Evolutionary conservation across 305 asterid genomes (phyloP).

Genomic region (Fraxinus baroniana): DNA sequence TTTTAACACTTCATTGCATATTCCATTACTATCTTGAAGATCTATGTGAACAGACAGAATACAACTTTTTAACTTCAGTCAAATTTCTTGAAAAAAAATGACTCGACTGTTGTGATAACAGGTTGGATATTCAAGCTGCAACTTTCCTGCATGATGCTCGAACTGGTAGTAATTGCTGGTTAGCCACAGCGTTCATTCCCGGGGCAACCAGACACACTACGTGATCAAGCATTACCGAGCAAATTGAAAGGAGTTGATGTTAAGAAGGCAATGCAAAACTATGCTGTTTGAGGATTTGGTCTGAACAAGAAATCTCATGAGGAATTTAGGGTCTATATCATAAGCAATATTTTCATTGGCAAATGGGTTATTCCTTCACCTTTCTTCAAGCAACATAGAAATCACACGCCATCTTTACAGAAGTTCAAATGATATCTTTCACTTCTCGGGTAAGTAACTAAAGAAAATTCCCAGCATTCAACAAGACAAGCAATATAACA

Average conservation of each 20-base stretch:
- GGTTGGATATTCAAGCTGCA: neutral
- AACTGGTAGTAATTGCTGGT: neutral
- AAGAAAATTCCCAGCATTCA: neutral
- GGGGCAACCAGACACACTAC: neutral
- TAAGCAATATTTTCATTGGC: neutral
- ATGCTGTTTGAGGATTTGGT: neutral
- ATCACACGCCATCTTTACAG: conserved; percentile 10
- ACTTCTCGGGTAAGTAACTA: neutral
- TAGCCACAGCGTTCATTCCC: neutral
- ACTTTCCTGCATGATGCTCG: neutral
- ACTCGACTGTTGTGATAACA: too few relatives aligned
- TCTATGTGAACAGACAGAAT: neutral
- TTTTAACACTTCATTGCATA: neutral
- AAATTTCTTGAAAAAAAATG: neutral
- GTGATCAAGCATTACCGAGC: neutral
- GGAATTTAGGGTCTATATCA: neutral
- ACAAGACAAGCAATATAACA: conserved; percentile 5
- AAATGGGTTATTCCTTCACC: conserved; percentile 12
- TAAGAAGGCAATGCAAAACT: neutral
- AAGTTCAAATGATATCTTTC: neutral
- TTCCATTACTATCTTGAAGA: neutral
- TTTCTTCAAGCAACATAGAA: conserved; percentile 15
- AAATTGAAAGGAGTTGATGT: neutral
- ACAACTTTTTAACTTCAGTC: neutral
- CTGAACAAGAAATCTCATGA: neutral